phyloP scores from a whole-genome alignment of 2,329 filamentous ascomycete genomes.

The Colletotrichum trifolii region DNA sequence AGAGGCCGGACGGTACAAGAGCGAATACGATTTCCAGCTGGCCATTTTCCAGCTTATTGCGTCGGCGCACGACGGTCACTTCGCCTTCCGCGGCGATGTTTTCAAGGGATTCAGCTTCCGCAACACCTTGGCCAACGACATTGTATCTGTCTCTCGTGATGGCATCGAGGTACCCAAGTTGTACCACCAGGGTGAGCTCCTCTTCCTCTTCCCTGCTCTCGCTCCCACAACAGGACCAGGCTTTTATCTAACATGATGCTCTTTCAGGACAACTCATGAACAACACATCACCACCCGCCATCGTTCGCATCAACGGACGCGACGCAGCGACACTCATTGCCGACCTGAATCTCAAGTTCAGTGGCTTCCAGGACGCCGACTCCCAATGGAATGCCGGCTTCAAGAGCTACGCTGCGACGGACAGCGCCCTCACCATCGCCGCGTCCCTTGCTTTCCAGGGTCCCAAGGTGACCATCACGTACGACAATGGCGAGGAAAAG shows the following conservation, averaged over 20 bases:
- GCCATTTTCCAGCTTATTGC: conserved; percentile 62
- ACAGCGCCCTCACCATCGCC: conserved; percentile 38
- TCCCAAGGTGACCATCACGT: conserved; percentile 45
- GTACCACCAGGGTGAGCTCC: conserved; percentile 58
- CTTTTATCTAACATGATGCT: conserved; percentile 27
- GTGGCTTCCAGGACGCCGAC: conserved; percentile 65
- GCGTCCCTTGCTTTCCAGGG: conserved; percentile 43
- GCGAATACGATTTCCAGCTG: conserved; percentile 65
- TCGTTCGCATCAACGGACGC: conserved; percentile 67
- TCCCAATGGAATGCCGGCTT: conserved; percentile 59
- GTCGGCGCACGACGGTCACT: conserved; percentile 73
- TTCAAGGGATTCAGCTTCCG: conserved; percentile 62
- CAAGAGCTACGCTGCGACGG: conserved; percentile 42
- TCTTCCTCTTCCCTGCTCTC: conserved; percentile 2
- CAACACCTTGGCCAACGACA: conserved; percentile 44
- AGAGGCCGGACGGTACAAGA: conserved; percentile 53
- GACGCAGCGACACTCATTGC: conserved; percentile 61
- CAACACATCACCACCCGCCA: conserved; percentile 48
- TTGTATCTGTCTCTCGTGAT: conserved; percentile 71
- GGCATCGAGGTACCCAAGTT: conserved; percentile 68
- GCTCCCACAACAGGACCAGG: neutral
- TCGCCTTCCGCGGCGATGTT: conserved; percentile 64
- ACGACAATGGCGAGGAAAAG: conserved; percentile 45
- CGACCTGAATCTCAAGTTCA: conserved; percentile 55
- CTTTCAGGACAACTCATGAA: conserved; percentile 25